Conservation (phyloP, 2,329 filamentous ascomycete species). For the Bisporella sp. region DNA sequence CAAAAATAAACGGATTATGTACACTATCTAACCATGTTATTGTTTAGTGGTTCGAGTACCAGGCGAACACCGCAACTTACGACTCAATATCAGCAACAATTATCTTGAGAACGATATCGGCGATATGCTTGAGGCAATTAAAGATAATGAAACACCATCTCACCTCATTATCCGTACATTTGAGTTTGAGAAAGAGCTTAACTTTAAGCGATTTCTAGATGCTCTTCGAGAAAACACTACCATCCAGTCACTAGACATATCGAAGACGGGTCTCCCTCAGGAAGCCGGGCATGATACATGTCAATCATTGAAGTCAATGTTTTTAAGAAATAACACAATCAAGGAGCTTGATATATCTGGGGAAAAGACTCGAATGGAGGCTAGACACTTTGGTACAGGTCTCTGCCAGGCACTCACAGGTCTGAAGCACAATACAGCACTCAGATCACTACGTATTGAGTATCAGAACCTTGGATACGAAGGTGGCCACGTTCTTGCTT, state of each 20-base stretch:
- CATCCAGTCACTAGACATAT: slow-evolving; percentile 59
- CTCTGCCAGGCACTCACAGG: slow-evolving; percentile 60
- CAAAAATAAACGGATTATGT: no score
- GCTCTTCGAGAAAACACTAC: slow-evolving; percentile 57
- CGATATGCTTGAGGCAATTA: slow-evolving; percentile 44
- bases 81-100: slow-evolving; percentile 57
- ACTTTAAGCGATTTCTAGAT: slow-evolving; percentile 54
- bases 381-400: slow-evolving; percentile 60
- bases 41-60: slow-evolving; percentile 38
- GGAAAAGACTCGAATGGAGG: slow-evolving; percentile 64
- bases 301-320: slow-evolving; percentile 53
- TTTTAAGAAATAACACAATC: slow-evolving; percentile 59
- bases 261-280: slow-evolving; percentile 61
- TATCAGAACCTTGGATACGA: slow-evolving; percentile 63
- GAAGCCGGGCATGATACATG: slow-evolving; percentile 64
- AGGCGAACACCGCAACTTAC: slow-evolving; percentile 47
- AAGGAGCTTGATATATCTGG: slow-evolving; percentile 64
- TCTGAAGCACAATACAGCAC: slow-evolving; percentile 53
- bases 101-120: slow-evolving; percentile 42
- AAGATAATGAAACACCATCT: slow-evolving; percentile 47
- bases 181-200: slow-evolving; percentile 40
- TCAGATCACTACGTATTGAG: slow-evolving; percentile 58
- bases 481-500: slow-evolving; percentile 62
- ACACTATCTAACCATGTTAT: no score
- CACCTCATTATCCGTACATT: slow-evolving; percentile 61